A percentile compares a stretch with the other conserved stretches of the same genome.
phyloP scores from a whole-genome alignment of 1,139 yeast species.

The Hyphopichia wangnamkhiaoensis region DNA sequence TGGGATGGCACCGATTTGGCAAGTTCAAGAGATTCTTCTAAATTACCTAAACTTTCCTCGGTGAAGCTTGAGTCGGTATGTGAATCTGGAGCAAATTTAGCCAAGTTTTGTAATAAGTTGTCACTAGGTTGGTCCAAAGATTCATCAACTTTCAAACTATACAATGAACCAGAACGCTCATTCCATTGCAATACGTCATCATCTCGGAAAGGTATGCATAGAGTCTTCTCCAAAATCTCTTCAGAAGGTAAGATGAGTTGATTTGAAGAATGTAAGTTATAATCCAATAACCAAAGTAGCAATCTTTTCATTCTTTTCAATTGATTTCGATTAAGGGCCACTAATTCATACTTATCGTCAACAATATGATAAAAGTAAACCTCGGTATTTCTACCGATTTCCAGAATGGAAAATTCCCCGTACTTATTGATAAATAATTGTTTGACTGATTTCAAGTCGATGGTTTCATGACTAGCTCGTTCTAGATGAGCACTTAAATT shows the following conservation, averaged over 20 bases:
- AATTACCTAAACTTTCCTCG: conserved; percentile 12
- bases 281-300: conserved; percentile 39
- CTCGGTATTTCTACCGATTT: conserved; percentile 34
- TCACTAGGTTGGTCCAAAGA: neutral
- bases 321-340: conserved; percentile 28
- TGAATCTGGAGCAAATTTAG: conserved; percentile 18
- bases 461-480: conserved; percentile 30
- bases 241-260: conserved; percentile 19
- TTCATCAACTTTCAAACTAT: neutral
- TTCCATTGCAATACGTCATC: conserved; percentile 39
- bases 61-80: neutral
- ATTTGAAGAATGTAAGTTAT: conserved; percentile 30
- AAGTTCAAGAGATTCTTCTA: conserved; percentile 16
- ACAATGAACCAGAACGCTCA: conserved; percentile 15
- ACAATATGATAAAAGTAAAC: conserved; percentile 30
- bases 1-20: conserved; percentile 16
- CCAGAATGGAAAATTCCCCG: conserved; percentile 24
- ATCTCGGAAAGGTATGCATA: conserved; percentile 31
- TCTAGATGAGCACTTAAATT: conserved; percentile 32
- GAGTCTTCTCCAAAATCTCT: conserved; percentile 3
- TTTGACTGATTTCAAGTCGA: conserved; percentile 31
- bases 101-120: conserved; percentile 21
- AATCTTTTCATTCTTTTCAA: conserved; percentile 38
- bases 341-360: conserved; percentile 28
- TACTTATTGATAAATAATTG: conserved; percentile 25